phyloP scores from a whole-genome alignment of 768 basidiomycete genomes.

The Phanerodontia chrysosporium region DNA sequence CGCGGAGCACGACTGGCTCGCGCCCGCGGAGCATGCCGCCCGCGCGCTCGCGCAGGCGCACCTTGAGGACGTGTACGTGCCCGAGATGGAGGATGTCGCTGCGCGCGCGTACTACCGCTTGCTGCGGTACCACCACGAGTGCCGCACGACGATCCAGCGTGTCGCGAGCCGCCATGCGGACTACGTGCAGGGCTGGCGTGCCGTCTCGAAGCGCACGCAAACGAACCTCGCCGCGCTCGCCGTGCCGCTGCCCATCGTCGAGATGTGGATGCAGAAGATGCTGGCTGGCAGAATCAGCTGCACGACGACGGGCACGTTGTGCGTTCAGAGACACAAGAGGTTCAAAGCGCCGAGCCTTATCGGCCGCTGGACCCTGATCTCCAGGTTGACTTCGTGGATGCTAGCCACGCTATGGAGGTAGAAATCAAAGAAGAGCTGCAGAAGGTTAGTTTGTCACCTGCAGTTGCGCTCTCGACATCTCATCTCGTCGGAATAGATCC shows the following conservation, averaged over 20 bases:
- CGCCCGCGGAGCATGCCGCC: neutral
- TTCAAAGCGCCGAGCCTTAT: too few relatives aligned
- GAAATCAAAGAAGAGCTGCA: neutral
- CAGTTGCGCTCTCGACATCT: too few relatives aligned
- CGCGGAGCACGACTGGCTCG: slow-evolving; percentile 4
- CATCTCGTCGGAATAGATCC: too few relatives aligned
- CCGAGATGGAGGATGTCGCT: slow-evolving; percentile 11
- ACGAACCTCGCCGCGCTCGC: neutral
- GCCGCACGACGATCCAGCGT: neutral
- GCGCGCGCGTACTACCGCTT: slow-evolving; percentile 6
- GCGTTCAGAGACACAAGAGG: neutral
- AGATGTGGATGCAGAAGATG: slow-evolving; percentile 4
- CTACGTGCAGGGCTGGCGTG: slow-evolving; percentile 3
- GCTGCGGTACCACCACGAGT: slow-evolving; percentile 3
- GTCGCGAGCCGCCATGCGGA: neutral
- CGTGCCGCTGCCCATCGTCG: slow-evolving; percentile 1
- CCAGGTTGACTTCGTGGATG: neutral
- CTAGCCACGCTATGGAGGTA: neutral
- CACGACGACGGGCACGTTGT: neutral
- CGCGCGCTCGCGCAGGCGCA: neutral
- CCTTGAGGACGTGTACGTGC: slow-evolving; percentile 5
- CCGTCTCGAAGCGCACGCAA: neutral
- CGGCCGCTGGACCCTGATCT: neutral
- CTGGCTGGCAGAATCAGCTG: neutral
- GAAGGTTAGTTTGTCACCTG: neutral